These are phyloP conservation scores for Pestalotiopsis sp. DNA, from an alignment of 2,329 filamentous ascomycete genomes.

Conservation along the genomic window DNA sequence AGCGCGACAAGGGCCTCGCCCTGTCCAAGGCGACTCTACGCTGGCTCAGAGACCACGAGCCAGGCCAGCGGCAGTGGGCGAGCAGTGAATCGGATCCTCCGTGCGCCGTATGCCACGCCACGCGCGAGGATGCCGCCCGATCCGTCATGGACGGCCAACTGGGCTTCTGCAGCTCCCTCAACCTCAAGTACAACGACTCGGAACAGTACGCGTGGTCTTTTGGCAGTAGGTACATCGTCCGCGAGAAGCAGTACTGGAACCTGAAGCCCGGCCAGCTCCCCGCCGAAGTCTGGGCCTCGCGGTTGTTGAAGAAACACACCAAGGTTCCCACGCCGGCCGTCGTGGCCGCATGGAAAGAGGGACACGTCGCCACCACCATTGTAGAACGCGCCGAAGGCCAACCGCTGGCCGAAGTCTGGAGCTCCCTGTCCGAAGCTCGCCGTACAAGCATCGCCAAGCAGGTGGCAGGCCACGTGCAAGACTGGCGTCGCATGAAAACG, in stretches of 20 bases:
- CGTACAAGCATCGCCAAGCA: constrained; percentile 21
- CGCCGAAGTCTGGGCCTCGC: constrained; percentile 18
- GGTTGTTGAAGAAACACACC: constrained; percentile 16
- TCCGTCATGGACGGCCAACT: constrained; percentile 18
- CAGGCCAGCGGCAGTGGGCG: not conserved
- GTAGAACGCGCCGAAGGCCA: constrained; percentile 20
- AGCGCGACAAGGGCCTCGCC: not conserved
- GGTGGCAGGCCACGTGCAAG: constrained; percentile 19
- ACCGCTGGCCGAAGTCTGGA: constrained; percentile 28
- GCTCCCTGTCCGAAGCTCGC: constrained; percentile 14
- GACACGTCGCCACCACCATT: constrained; percentile 26
- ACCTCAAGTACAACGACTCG: constrained; percentile 24
- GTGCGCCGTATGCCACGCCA: constrained; percentile 7
- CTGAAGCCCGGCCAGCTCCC: constrained; percentile 16
- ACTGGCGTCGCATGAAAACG: constrained; percentile 22
- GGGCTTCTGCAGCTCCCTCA: constrained; percentile 23
- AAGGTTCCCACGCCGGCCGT: constrained; percentile 23
- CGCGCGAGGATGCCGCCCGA: constrained; percentile 17
- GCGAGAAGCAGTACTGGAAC: constrained; percentile 21
- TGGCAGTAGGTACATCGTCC: constrained; percentile 24
- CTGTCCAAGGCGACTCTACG: not conserved
- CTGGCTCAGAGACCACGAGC: not conserved
- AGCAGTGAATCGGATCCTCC: not conserved
- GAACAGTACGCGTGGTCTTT: constrained; percentile 25
- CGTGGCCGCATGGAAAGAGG: constrained; percentile 27